Evolutionary conservation across 169 alveolate species (phyloP).

Genomic region (Theileria orientalis): DNA sequence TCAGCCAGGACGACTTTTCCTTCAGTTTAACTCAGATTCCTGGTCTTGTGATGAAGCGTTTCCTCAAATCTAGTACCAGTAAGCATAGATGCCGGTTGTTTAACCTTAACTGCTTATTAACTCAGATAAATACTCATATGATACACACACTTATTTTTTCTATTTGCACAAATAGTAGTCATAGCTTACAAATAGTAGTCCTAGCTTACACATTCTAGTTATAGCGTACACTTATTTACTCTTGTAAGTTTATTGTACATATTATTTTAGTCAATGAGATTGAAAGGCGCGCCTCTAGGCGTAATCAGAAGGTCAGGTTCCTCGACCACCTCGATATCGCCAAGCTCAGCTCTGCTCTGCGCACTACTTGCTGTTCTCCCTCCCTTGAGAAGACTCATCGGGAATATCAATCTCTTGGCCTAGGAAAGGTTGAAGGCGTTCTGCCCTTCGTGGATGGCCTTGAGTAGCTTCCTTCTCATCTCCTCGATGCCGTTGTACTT

Average conservation of each 20-base stretch:
- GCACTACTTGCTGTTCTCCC: no score
- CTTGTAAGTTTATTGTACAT: background rate
- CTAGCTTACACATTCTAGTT: no score
- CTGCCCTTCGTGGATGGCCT: slow-evolving; percentile 90
- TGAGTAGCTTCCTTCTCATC: slow-evolving; percentile 75
- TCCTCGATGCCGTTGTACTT: slow-evolving; percentile 84
- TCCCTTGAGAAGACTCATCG: background rate
- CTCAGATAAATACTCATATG: no score
- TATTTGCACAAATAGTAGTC: no score
- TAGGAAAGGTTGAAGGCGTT: slow-evolving; percentile 83
- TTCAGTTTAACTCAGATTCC: background rate
- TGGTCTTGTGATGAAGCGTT: background rate
- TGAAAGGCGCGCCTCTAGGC: background rate
- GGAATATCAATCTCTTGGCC: slow-evolving; percentile 7
- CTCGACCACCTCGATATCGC: background rate
- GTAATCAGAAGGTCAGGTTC: slow-evolving; percentile 1
- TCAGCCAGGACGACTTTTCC: background rate
- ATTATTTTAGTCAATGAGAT: background rate
- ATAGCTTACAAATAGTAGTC: no score
- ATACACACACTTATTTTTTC: no score
- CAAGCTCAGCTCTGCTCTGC: slow-evolving; percentile 8
- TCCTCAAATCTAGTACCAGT: background rate
- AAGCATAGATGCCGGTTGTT: no score
- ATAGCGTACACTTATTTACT: no score
- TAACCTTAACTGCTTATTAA: no score